Base-by-base conservation (phyloP, 371 early-diverging fungal genomes). In the Rhizopus sp. region DNA sequence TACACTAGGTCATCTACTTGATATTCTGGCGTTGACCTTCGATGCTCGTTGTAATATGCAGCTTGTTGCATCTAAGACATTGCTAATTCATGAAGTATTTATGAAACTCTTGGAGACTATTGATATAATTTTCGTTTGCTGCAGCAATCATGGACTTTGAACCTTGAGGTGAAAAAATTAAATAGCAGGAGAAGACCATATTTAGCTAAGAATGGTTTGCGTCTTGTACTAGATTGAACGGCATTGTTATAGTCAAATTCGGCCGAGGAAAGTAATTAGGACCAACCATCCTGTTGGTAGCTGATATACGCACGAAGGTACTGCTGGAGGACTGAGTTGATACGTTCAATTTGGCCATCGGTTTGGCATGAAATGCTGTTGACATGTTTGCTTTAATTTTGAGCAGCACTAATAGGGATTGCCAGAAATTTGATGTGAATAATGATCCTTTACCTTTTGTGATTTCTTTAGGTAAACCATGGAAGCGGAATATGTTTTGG, bases 241-340 rank as follows among this genome's bases (percentile, higher is more conserved):
- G 70, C 15, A 42, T 77, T 76, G 61, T 88, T 84, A 56, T 70
- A 79, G 8, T 75, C 71, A 52, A 86, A 84, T 50, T 85, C 78
- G 0, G 75, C 72, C 0, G 76, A 42, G 2, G 80, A 70, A 6
- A 88, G 57, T 1, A 62, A 60, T 2, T 66, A 17, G 4, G 49
- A 62, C 85, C 84, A 86, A 44, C 82, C 53, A 47, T 70, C 58
- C 61, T 84, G 80, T 32, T 70, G 55, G 8, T 79, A 70, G 40
- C 60, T 61, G 9, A 66, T 32, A 45, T 59, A 84, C n/a, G 29
- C 32, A 1, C 82, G 45, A 1, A 86, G 77, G 40, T 80, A 81
- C 40, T 78, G 73, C 46, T 84, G 77, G 0, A 88, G 41, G 0
- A 70, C 65, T 3, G 69, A 66, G 49, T 86, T 88, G 0, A 69